Conservation (phyloP, 352 stramenopile species). For the Phytophthora sansomeana region DNA sequence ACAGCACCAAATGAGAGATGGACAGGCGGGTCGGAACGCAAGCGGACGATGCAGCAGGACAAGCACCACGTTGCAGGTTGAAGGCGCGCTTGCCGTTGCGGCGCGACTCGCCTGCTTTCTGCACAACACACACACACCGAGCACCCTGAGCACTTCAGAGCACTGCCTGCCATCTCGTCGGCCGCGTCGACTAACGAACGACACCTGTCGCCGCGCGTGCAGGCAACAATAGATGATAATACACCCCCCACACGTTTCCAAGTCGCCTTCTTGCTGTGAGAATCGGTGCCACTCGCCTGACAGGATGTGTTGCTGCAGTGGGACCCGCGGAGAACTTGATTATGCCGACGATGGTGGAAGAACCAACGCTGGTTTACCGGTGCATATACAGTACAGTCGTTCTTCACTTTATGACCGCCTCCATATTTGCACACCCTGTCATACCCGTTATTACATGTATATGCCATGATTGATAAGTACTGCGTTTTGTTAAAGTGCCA, state of each 20-base stretch:
- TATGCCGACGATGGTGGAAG: slow-evolving; percentile 2
- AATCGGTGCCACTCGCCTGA: slow-evolving; percentile 19
- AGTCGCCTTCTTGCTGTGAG: slow-evolving; percentile 1
- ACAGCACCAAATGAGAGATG: slow-evolving; percentile 32
- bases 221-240: slow-evolving; percentile 32
- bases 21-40: slow-evolving; percentile 35
- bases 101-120: slow-evolving; percentile 21
- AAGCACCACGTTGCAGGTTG: slow-evolving; percentile 17
- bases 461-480: too few relatives aligned
- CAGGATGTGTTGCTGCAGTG: slow-evolving; percentile 33
- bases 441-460: too few relatives aligned
- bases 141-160: slow-evolving; percentile 13
- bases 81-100: slow-evolving; percentile 11
- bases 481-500: too few relatives aligned
- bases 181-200: not conserved
- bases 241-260: slow-evolving; percentile 21
- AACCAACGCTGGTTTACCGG: not conserved
- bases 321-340: slow-evolving; percentile 17
- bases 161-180: slow-evolving; percentile 22
- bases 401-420: too few relatives aligned
- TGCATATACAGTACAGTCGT: too few relatives aligned
- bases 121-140: slow-evolving; percentile 15
- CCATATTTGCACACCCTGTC: too few relatives aligned
- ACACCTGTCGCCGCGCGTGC: not conserved
- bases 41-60: slow-evolving; percentile 21